A percentile compares a stretch with the other conserved stretches of the same genome.
phyloP scores from a whole-genome alignment of 2,329 filamentous ascomycete genomes.

The Fusarium sp. region DNA sequence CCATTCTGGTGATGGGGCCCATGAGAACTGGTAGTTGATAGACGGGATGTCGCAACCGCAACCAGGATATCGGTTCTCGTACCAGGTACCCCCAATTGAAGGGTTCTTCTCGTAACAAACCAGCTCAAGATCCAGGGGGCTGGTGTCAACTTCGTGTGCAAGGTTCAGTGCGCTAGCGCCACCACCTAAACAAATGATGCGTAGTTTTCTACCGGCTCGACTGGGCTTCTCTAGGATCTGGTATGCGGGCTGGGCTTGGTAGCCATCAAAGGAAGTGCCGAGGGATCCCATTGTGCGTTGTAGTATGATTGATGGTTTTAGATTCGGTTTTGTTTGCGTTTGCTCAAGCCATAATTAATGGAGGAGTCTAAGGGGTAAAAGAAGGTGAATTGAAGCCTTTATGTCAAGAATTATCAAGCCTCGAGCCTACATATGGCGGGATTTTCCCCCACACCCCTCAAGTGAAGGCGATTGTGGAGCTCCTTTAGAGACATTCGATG shows the following conservation, averaged over 20 bases:
- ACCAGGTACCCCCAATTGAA: constrained; percentile 19
- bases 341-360: too few relatives aligned
- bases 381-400: neutral
- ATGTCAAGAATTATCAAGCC: neutral
- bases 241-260: neutral
- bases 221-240: constrained; percentile 1
- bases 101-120: constrained; percentile 17
- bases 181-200: neutral
- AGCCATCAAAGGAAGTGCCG: neutral
- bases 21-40: constrained; percentile 6
- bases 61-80: constrained; percentile 20
- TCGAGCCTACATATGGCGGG: neutral
- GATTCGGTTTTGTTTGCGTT: neutral
- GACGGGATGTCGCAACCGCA: constrained; percentile 12
- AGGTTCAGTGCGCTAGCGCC: neutral
- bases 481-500: neutral
- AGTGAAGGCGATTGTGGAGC: neutral
- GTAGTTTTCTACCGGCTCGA: neutral
- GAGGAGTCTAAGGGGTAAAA: neutral
- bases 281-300: neutral
- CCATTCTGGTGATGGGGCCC: too few relatives aligned
- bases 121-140: neutral
- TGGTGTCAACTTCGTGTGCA: neutral
- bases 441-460: neutral
- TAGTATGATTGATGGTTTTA: neutral